Evolutionary conservation across 441 rosid species (phyloP), one percentile per base, ranked within the genome.

Genomic region (Syzygium malaccense): DNA sequence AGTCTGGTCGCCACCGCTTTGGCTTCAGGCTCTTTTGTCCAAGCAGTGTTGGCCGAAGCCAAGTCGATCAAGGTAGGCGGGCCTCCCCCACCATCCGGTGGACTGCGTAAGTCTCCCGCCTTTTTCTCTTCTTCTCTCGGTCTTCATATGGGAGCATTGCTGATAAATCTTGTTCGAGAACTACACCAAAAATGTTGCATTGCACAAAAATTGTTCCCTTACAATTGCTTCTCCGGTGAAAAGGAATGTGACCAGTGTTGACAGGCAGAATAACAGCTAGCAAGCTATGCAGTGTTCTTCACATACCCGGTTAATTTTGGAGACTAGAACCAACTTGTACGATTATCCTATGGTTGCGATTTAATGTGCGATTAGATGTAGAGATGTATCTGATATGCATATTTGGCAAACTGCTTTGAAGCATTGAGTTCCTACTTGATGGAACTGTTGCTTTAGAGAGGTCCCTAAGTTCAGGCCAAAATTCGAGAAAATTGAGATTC

Each of bases 21-120:
- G 89, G 97, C 95, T 45, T 91, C 98, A 26, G 96, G 95, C 37
- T 95, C 98, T 41, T 94, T 95, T 41, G 99, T 93, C 86, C 94
- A 94, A 60, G 94, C 93, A 60, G 98, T 93, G 53, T 92, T 96
- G 26, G 99, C 98, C 33, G 98, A 93, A 8, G 96, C 94, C 87
- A 84, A n/a, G 33, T 58, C 98, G 32, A 98, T 97, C 93, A 96
- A 95, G 90, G 91, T 98, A 12, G 98, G 99, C 83, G 93, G 93
- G 17, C 97, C 99, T 88, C 99, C 99, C 14, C 94, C 94, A 15
- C 99, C 95, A 33, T 97, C 99, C 66, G 99, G 99, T 56, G 99
- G 99, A 71, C 92, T 98, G 57, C 95, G 99, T 98, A 94, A 95
- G 99, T 95, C 66, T 7, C 66, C 7, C 45, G 33, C 26, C 49